Evolutionary conservation across 2,329 filamentous ascomycete genomes (phyloP).

Genomic region (Colletotrichum lini): DNA sequence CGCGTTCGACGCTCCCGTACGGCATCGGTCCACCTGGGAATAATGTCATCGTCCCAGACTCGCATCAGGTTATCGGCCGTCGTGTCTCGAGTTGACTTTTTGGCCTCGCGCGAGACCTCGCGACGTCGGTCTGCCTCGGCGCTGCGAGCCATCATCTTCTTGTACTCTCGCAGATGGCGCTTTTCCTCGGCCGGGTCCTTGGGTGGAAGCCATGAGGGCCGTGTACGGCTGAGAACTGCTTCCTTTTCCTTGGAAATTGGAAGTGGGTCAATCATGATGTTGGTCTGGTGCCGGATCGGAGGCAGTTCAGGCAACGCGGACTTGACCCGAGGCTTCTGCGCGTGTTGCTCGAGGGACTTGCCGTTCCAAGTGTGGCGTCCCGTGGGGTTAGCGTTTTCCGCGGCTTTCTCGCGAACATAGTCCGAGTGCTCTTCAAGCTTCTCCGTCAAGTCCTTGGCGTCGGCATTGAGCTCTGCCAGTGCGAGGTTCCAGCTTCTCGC

Average conservation of each 20-base stretch:
- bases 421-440: conserved; percentile 85
- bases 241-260: conserved; percentile 91
- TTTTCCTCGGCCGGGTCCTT: conserved; percentile 93
- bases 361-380: conserved; percentile 58
- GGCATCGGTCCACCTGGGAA: conserved; percentile 83
- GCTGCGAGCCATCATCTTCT: conserved; percentile 82
- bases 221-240: conserved; percentile 83
- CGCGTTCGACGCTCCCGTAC: conserved; percentile 77
- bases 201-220: conserved; percentile 87
- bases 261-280: conserved; percentile 87
- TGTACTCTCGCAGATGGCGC: conserved; percentile 87
- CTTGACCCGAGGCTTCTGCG: conserved; percentile 69
- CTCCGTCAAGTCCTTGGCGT: conserved; percentile 82
- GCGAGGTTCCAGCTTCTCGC: conserved; percentile 84
- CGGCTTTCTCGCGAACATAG: conserved; percentile 45
- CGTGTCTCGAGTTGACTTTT: conserved; percentile 68
- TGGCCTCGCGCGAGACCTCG: conserved; percentile 66
- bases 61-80: conserved; percentile 68
- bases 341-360: conserved; percentile 44
- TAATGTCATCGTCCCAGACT: conserved; percentile 82
- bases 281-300: conserved; percentile 75
- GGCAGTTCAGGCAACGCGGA: conserved; percentile 79
- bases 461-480: conserved; percentile 76
- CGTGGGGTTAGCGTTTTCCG: conserved; percentile 42
- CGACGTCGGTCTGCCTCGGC: conserved; percentile 72